Evolutionary conservation across 116 monocot genomes (phyloP).

Genomic region (Posidonia oceanica): DNA sequence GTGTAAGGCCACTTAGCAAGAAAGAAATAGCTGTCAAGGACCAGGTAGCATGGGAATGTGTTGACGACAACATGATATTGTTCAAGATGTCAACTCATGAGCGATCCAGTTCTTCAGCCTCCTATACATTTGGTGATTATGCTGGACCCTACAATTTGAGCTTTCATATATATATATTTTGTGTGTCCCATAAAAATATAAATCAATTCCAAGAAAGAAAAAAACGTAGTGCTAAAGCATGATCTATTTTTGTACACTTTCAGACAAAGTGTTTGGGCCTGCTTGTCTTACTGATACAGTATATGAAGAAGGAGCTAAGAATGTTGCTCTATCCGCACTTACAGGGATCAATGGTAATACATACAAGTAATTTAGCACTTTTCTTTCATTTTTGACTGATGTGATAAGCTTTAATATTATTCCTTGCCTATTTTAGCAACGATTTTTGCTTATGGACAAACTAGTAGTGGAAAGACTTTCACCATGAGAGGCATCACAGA

Average conservation of each 20-base stretch:
- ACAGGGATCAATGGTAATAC: conserved; percentile 92
- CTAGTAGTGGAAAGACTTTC: conserved; percentile 93
- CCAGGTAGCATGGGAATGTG: conserved; percentile 72
- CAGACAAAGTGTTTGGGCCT: conserved; percentile 95
- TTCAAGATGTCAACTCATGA: conserved; percentile 43
- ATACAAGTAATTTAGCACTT: neutral
- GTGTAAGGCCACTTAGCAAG: conserved; percentile 69
- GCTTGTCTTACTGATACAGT: conserved; percentile 52
- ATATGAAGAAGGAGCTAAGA: conserved; percentile 86
- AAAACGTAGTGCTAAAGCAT: too few relatives aligned
- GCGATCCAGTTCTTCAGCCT: conserved; percentile 35
- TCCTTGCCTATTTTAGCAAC: conserved; percentile 40
- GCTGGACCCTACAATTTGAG: neutral
- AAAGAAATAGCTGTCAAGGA: conserved; percentile 56
- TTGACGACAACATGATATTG: conserved; percentile 45
- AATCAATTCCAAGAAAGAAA: too few relatives aligned
- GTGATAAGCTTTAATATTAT: neutral
- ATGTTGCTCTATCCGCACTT: conserved; percentile 79
- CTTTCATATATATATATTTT: too few relatives aligned
- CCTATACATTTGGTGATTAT: conserved; percentile 68
- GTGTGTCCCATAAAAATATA: too few relatives aligned
- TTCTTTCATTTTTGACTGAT: neutral
- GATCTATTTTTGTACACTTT: neutral
- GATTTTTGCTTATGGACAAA: conserved; percentile 98
- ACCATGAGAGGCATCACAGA: conserved; percentile 90